Conservation (phyloP, 164 flowering plant genomes). For the Stephania yunnanensis region DNA sequence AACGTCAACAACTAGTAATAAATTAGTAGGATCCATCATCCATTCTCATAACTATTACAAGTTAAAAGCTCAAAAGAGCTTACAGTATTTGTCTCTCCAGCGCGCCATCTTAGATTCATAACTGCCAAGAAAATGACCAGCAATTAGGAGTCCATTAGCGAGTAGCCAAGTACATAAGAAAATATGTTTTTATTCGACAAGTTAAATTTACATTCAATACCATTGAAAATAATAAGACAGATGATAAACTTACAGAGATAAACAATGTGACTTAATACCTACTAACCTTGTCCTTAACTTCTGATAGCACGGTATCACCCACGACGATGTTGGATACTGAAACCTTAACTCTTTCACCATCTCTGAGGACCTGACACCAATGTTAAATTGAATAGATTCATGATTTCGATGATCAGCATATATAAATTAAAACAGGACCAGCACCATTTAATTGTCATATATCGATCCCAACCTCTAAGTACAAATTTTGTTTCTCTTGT, state of each 20-base stretch:
- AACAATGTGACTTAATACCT: background rate
- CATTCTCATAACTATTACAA: too few relatives aligned
- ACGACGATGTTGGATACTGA: conserved; percentile 90
- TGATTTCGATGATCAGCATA: background rate
- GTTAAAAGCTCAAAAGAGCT: conserved; percentile 9
- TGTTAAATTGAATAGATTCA: background rate
- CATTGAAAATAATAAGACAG: background rate
- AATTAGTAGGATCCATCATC: too few relatives aligned
- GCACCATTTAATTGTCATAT: background rate
- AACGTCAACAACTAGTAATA: too few relatives aligned
- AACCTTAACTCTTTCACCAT: conserved; percentile 65
- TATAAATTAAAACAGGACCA: background rate
- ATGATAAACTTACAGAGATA: background rate
- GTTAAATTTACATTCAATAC: background rate
- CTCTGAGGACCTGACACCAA: conserved; percentile 56
- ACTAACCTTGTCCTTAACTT: conserved; percentile 76
- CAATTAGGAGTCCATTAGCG: conserved; percentile 74
- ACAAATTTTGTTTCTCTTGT: conserved; percentile 74
- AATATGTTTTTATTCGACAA: background rate
- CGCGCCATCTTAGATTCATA: conserved; percentile 88
- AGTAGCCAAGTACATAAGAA: conserved; percentile 42
- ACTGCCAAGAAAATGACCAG: conserved; percentile 75
- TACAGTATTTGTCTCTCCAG: conserved; percentile 94
- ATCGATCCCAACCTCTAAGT: conserved; percentile 48
- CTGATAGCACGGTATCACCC: conserved; percentile 84